A percentile compares a stretch with the other conserved stretches of the same genome.
Conservation (phyloP, 805 yeast species). For the Lachancea lanzarotensis region DNA sequence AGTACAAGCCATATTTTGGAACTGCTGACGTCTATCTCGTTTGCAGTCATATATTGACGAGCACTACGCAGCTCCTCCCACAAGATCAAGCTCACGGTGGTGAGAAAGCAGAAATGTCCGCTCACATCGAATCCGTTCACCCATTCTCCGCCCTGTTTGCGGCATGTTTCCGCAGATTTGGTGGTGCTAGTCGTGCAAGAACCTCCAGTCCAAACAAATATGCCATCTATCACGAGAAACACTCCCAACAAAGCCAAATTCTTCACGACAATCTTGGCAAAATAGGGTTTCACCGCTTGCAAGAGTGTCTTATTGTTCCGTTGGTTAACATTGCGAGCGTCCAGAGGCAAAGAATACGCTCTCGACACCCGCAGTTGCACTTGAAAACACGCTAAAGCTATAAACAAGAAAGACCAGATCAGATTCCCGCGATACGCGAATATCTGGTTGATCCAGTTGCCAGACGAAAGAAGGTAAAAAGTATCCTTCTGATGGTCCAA, state of each 20-base stretch:
- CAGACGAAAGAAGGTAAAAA: slow-evolving; percentile 23
- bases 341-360: slow-evolving; percentile 13
- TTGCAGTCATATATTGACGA: slow-evolving; percentile 7
- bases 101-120: slow-evolving; percentile 45
- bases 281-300: slow-evolving; percentile 18
- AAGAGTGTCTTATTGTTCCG: neutral
- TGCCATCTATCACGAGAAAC: slow-evolving; percentile 29
- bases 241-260: slow-evolving; percentile 16
- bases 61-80: slow-evolving; percentile 31
- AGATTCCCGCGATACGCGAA: slow-evolving; percentile 35
- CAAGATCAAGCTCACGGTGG: slow-evolving; percentile 38
- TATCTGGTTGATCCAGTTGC: slow-evolving; percentile 27
- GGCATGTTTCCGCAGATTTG: slow-evolving; percentile 31
- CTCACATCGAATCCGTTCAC: slow-evolving; percentile 46
- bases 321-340: slow-evolving; percentile 4
- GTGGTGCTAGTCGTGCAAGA: slow-evolving; percentile 22
- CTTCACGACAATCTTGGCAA: slow-evolving; percentile 25
- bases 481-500: slow-evolving; percentile 15
- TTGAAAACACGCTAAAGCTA: slow-evolving; percentile 17
- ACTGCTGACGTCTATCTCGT: neutral
- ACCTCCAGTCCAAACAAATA: slow-evolving; percentile 34
- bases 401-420: slow-evolving; percentile 25
- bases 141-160: slow-evolving; percentile 36
- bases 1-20: neutral
- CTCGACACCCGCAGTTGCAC: slow-evolving; percentile 10